Evolutionary conservation across 2,329 filamentous ascomycete species (phyloP).

Genomic region (Metarhizium humberi): DNA sequence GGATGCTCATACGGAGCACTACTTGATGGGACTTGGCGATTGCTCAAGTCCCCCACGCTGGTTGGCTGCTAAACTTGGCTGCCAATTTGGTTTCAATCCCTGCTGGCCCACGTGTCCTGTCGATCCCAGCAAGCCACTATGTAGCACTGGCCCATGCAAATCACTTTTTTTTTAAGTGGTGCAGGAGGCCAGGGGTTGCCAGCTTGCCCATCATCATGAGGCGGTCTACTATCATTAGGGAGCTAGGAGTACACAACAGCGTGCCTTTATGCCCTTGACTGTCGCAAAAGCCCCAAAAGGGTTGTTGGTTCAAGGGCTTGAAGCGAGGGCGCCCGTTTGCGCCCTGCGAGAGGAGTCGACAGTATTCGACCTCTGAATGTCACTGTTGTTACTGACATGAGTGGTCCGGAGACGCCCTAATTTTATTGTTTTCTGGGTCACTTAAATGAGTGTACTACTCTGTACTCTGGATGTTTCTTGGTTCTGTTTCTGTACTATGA

Average conservation of each 20-base stretch:
- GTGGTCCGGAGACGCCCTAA: neutral
- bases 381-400: neutral
- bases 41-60: too few relatives aligned
- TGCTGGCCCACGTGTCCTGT: slow-evolving; percentile 10
- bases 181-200: too few relatives aligned
- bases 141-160: too few relatives aligned
- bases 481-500: neutral
- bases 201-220: neutral
- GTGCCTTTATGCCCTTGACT: neutral
- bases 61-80: neutral
- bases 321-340: neutral
- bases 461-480: neutral
- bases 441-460: neutral
- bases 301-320: neutral
- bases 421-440: neutral
- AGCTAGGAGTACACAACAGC: neutral
- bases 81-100: slow-evolving; percentile 1
- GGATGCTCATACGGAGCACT: too few relatives aligned
- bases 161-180: too few relatives aligned
- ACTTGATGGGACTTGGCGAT: too few relatives aligned
- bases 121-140: slow-evolving; percentile 4
- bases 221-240: neutral
- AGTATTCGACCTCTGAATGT: neutral
- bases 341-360: neutral
- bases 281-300: too few relatives aligned